Conservation (phyloP, 1,139 yeast genomes). For the Hemisphaericaspora subhashii region DNA sequence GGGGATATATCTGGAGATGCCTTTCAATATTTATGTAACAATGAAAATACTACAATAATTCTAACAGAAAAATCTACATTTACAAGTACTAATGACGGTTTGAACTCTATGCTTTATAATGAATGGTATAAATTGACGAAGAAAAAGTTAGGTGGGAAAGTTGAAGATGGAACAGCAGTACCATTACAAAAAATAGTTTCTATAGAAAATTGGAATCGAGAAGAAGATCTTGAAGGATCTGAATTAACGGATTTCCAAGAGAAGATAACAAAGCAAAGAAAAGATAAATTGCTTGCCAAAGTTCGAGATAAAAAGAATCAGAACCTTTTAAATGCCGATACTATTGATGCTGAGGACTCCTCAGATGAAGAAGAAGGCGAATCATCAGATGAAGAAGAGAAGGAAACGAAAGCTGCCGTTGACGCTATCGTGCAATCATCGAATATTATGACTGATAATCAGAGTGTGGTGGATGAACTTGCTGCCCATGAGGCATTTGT, state of each 20-base stretch:
- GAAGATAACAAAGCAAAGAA: conserved; percentile 41
- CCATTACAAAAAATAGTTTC: conserved; percentile 44
- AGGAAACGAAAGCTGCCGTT: conserved; percentile 8
- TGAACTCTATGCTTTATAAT: conserved; percentile 43
- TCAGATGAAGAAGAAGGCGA: conserved; percentile 39
- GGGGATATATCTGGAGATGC: conserved; percentile 65
- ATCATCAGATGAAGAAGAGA: conserved; percentile 22
- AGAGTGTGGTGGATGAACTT: conserved; percentile 26
- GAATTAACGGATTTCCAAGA: conserved; percentile 52
- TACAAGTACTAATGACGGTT: conserved; percentile 6
- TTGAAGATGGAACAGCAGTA: conserved; percentile 60
- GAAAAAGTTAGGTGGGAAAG: conserved; percentile 36
- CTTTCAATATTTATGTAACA: conserved; percentile 58
- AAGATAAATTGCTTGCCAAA: conserved; percentile 49
- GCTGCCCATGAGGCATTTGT: conserved; percentile 45
- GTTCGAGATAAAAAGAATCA: conserved; percentile 59
- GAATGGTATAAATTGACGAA: conserved; percentile 56
- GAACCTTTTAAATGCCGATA: conserved; percentile 50
- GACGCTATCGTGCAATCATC: conserved; percentile 7
- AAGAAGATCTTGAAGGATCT: conserved; percentile 49
- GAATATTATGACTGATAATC: conserved; percentile 11
- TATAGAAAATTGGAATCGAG: conserved; percentile 38
- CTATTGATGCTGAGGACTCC: conserved; percentile 36
- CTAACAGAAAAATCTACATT: conserved; percentile 61
- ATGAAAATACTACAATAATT: conserved; percentile 66